Conservation (phyloP, 2,329 filamentous ascomycete species). For the Fusarium sp. region DNA sequence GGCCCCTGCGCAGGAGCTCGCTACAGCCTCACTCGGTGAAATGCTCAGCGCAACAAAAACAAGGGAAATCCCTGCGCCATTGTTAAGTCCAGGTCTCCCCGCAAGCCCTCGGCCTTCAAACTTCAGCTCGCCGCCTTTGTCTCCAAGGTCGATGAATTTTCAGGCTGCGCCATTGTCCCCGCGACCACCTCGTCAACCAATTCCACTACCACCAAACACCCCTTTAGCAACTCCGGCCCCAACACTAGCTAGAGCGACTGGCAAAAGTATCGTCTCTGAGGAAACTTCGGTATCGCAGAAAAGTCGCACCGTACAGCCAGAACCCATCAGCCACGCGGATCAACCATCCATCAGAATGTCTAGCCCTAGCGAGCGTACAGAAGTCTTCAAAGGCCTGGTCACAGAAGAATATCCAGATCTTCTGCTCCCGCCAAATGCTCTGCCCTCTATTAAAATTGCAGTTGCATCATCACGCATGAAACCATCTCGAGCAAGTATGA, state of each 20-base stretch:
- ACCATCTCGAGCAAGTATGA: slow-evolving; percentile 85
- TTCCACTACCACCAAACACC: slow-evolving; percentile 76
- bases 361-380: slow-evolving; percentile 56
- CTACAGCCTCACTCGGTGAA: slow-evolving; percentile 62
- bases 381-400: slow-evolving; percentile 79
- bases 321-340: slow-evolving; percentile 17
- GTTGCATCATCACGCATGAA: slow-evolving; percentile 96
- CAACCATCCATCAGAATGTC: slow-evolving; percentile 42
- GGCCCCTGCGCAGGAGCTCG: slow-evolving; percentile 51
- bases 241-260: slow-evolving; percentile 50
- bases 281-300: slow-evolving; percentile 19
- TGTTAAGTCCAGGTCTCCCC: slow-evolving; percentile 70
- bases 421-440: slow-evolving; percentile 85
- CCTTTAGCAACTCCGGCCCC: slow-evolving; percentile 65
- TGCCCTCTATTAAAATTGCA: slow-evolving; percentile 85
- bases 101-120: slow-evolving; percentile 68
- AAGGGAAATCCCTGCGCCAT: slow-evolving; percentile 51
- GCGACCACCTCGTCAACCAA: slow-evolving; percentile 76
- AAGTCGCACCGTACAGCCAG: slow-evolving; percentile 12
- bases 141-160: slow-evolving; percentile 63
- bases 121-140: slow-evolving; percentile 73
- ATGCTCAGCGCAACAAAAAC: slow-evolving; percentile 55
- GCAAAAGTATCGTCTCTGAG: slow-evolving; percentile 12
- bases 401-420: slow-evolving; percentile 89
- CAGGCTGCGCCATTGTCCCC: slow-evolving; percentile 71